These are phyloP conservation scores for Zygosaccharomyces lentus DNA, from an alignment of 805 yeast genomes.

Conservation along the genomic window DNA sequence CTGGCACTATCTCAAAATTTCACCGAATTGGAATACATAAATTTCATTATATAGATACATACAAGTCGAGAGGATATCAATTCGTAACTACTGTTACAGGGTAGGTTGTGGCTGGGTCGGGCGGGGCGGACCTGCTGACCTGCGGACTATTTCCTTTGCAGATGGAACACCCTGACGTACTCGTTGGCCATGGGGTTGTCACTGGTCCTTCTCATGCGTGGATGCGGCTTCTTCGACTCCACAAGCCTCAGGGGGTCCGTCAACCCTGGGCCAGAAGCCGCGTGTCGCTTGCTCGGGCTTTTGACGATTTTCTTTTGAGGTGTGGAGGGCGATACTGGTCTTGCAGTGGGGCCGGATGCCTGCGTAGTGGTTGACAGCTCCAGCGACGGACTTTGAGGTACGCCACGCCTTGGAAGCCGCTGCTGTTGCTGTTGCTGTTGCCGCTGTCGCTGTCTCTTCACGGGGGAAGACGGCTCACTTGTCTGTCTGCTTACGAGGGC, in stretches of 20 bases:
- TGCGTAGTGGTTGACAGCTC: conserved; percentile 1
- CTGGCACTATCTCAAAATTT: not conserved
- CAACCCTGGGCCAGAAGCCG: not conserved
- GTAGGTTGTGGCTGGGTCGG: too few relatives aligned
- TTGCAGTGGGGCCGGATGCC: not conserved
- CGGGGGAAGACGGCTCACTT: conserved; percentile 3
- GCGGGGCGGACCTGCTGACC: too few relatives aligned
- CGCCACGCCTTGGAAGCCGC: not conserved
- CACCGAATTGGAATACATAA: conserved; percentile 1
- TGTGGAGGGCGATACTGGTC: conserved; percentile 3
- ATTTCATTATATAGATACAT: not conserved
- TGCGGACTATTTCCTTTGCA: conserved; percentile 15
- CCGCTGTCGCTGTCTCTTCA: conserved; percentile 1
- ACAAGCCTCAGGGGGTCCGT: conserved; percentile 16
- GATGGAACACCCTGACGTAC: conserved; percentile 31
- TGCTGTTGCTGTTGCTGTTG: not conserved
- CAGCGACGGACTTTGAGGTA: conserved; percentile 4
- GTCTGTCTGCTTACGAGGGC: conserved; percentile 18
- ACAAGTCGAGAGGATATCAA: not conserved
- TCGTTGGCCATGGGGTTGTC: conserved; percentile 30
- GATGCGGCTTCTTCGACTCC: conserved; percentile 32
- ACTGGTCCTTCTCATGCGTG: conserved; percentile 30
- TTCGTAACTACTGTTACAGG: conserved; percentile 4
- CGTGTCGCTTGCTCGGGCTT: not conserved
- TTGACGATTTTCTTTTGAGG: conserved; percentile 4